Percentiles rank a stretch among this genome's conserved stretches.
Evolutionary conservation across 2,329 filamentous ascomycete species (phyloP).

Genomic region (Fusarium sambucinum): DNA sequence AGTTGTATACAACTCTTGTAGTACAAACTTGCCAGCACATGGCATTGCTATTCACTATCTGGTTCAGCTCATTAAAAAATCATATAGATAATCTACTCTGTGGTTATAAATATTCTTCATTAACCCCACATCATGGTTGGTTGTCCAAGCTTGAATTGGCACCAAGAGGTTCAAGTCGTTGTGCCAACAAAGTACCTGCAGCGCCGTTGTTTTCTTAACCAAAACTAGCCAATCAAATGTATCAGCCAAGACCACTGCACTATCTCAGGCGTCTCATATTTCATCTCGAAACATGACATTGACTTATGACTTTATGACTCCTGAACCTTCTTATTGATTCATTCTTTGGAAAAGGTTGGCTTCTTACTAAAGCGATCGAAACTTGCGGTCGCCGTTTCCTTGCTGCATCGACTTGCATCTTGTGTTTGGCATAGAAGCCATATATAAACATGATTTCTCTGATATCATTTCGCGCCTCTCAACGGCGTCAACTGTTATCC

Average conservation of each 20-base stretch:
- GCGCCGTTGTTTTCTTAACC: slow-evolving; percentile 32
- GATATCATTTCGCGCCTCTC: slow-evolving; percentile 45
- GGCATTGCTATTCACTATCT: neutral
- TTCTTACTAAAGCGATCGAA: neutral
- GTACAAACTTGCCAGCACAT: neutral
- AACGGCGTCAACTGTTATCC: slow-evolving; percentile 56
- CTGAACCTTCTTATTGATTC: neutral
- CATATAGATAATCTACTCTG: neutral
- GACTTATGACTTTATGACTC: slow-evolving; percentile 1
- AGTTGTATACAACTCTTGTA: neutral
- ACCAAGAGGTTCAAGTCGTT: slow-evolving; percentile 25
- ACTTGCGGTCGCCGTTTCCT: neutral
- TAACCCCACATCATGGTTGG: neutral
- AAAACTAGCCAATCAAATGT: slow-evolving; percentile 14
- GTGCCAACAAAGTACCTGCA: slow-evolving; percentile 25
- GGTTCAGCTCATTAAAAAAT: neutral
- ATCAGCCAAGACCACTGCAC: neutral
- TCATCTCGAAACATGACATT: slow-evolving; percentile 5
- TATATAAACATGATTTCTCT: slow-evolving; percentile 44
- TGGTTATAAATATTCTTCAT: neutral
- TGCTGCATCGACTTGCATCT: neutral
- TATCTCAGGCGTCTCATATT: slow-evolving; percentile 8
- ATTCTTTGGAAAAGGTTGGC: neutral
- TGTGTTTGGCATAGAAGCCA: slow-evolving; percentile 24
- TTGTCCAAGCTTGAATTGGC: neutral